These are phyloP conservation scores for Leccinum variabile DNA, from an alignment of 1,284 basidiomycete genomes.

Conservation along the genomic window DNA sequence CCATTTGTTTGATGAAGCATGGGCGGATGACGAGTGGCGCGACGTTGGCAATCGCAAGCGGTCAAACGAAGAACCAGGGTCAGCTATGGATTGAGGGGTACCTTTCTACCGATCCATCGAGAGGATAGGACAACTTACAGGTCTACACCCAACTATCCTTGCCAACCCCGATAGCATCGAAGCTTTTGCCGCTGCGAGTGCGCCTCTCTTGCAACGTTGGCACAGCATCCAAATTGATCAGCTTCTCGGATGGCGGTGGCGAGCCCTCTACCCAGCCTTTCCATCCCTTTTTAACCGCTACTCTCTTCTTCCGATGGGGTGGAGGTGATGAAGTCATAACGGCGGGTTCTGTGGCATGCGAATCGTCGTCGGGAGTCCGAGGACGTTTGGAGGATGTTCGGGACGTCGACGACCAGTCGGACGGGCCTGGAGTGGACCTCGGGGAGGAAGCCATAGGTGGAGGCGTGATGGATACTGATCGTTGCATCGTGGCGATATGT, in stretches of 20 bases:
- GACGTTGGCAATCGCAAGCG: slow-evolving; percentile 3
- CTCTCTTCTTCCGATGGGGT: slow-evolving; percentile 60
- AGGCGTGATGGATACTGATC: slow-evolving; percentile 71
- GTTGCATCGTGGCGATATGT: slow-evolving; percentile 62
- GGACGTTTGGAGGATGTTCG: slow-evolving; percentile 76
- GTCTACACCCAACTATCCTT: slow-evolving; percentile 52
- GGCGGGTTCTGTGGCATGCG: slow-evolving; percentile 24
- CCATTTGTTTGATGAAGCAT: slow-evolving; percentile 11
- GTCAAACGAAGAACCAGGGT: slow-evolving; percentile 6
- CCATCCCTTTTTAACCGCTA: slow-evolving; percentile 76
- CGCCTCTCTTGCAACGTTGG: slow-evolving; percentile 60
- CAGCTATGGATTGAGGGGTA: slow-evolving; percentile 16
- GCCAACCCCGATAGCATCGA: slow-evolving; percentile 66
- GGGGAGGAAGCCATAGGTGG: slow-evolving; percentile 66
- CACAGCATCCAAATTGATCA: slow-evolving; percentile 75
- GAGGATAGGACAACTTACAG: slow-evolving; percentile 24
- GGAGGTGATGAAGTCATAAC: slow-evolving; percentile 31
- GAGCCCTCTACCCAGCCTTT: slow-evolving; percentile 85
- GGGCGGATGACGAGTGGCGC: slow-evolving; percentile 1
- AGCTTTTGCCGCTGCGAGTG: slow-evolving; percentile 76
- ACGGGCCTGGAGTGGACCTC: slow-evolving; percentile 69
- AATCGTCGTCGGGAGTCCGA: slow-evolving; percentile 57
- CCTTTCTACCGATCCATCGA: slow-evolving; percentile 29
- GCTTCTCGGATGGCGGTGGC: slow-evolving; percentile 72
- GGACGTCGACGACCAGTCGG: slow-evolving; percentile 68